Base-by-base conservation (phyloP, 2,329 filamentous ascomycete species). In the Aspergillus aculeatus region DNA sequence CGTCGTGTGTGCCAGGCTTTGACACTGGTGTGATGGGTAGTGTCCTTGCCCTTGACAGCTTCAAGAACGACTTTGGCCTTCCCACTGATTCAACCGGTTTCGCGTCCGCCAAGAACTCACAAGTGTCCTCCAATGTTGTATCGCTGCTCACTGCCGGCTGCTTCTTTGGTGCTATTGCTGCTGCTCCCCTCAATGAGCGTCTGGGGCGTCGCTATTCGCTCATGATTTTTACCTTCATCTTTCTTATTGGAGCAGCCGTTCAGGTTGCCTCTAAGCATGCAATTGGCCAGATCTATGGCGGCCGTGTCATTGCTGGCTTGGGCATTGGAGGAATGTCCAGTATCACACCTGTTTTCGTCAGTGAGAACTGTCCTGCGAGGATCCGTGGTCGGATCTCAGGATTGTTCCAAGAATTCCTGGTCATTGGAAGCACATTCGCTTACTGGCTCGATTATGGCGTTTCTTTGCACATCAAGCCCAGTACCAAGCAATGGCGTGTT, bases 371-470 rank as follows among this genome's bases (percentile, higher is more conserved):
- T 23, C 73, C 73, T 1, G 66, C 73, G 0, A 50, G 65, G n/a
- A 69, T 66, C 16, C 67, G 74, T 48, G 74, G 73, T 44, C 71
- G 73, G 14, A 69, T 76, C 38, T 71, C 74, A 0, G 74, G 74
- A 41, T 60, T 75, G 4, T 76, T 76, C 64, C 73, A 75, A 61
- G 72, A 74, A 54, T 75, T 76, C 57, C 63, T 75, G 16, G 73
- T 75, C 16, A 74, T 75, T 23, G 72, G 73, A 54, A 82, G 81
- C 23, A 82, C 80, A 54, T 69, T 83, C 19, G 77, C 78, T 38
- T 83, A 83, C 72, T 83, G 82, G 71, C 76, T 83, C 56, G 81
- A 83, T 68, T 84, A 82, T 62, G 81, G 81, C 38, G 81, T 83
- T 50, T 69, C 75, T 21, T 70, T 78, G 26, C 75, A 78, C 52